phyloP scores from a whole-genome alignment of 139 green algal species.

The Monoraphidium neglectum region DNA sequence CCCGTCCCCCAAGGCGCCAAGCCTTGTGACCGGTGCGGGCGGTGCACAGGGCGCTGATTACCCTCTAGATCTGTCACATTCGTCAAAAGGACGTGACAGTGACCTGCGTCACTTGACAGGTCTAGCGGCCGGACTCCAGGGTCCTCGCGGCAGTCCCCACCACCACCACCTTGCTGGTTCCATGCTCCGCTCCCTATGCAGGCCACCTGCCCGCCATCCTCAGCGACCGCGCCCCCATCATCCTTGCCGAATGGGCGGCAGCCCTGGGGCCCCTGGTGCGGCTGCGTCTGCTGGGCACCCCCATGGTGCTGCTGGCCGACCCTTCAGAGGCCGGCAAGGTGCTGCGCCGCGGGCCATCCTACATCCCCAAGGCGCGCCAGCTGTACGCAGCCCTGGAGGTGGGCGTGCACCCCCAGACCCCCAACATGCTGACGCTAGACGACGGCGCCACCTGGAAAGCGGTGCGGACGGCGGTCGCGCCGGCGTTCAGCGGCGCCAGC shows the following conservation, averaged over 20 bases:
- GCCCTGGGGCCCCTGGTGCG: neutral
- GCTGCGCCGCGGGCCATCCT: no score
- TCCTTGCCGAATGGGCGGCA: neutral
- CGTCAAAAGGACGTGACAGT: no score
- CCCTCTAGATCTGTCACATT: no score
- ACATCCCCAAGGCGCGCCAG: neutral
- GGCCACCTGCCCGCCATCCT: neutral
- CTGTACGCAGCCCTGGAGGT: neutral
- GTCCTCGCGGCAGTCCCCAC: no score
- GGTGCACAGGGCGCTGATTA: no score
- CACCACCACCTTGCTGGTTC: no score
- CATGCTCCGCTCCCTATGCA: neutral
- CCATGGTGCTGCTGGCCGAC: neutral
- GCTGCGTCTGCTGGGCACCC: neutral
- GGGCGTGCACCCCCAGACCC: neutral
- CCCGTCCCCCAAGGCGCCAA: no score
- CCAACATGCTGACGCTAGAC: constrained; percentile 2
- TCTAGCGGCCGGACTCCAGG: no score
- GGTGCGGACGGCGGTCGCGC: neutral
- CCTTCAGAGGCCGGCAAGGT: neutral
- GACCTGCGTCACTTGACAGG: no score
- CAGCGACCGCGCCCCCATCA: neutral
- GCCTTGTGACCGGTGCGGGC: no score
- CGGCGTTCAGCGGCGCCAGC: constrained; percentile 13
- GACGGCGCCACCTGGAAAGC: constrained; percentile 5